Evolutionary conservation across 1,284 basidiomycete genomes (phyloP).

Genomic region (Irpex sp.): DNA sequence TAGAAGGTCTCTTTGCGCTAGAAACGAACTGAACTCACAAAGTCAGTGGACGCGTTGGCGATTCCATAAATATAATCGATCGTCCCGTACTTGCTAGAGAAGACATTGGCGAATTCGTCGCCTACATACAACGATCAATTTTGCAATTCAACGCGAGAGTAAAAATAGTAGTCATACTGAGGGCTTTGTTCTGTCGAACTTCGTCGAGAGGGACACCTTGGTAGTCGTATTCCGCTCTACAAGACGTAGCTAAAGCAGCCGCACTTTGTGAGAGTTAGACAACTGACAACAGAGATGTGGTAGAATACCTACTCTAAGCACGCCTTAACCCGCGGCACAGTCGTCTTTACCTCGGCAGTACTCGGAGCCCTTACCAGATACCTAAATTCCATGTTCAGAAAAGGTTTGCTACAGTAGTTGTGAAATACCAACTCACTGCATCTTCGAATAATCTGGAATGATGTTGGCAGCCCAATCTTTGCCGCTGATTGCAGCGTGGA

Average conservation of each 20-base stretch:
- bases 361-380: slow-evolving; percentile 12
- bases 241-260: slow-evolving; percentile 68
- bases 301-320: neutral
- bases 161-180: slow-evolving; percentile 36
- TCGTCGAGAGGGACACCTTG: slow-evolving; percentile 35
- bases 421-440: slow-evolving; percentile 35
- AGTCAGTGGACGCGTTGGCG: slow-evolving; percentile 26
- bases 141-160: neutral
- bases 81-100: slow-evolving; percentile 21
- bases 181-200: slow-evolving; percentile 56
- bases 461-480: slow-evolving; percentile 69
- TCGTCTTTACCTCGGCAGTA: slow-evolving; percentile 7
- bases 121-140: slow-evolving; percentile 11
- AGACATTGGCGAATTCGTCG: slow-evolving; percentile 26
- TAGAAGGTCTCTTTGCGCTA: neutral
- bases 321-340: slow-evolving; percentile 6
- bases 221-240: slow-evolving; percentile 47
- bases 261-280: slow-evolving; percentile 40
- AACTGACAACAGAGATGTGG: neutral
- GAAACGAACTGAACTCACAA: slow-evolving; percentile 17
- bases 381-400: neutral
- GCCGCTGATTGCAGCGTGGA: slow-evolving; percentile 67
- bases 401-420: neutral
- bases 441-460: slow-evolving; percentile 74
- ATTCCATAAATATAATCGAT: slow-evolving; percentile 24